Evolutionary conservation across 176 grass and related monocot species (phyloP), one percentile per base, ranked within the genome.

Genomic region (Aegilops sharonensis): DNA sequence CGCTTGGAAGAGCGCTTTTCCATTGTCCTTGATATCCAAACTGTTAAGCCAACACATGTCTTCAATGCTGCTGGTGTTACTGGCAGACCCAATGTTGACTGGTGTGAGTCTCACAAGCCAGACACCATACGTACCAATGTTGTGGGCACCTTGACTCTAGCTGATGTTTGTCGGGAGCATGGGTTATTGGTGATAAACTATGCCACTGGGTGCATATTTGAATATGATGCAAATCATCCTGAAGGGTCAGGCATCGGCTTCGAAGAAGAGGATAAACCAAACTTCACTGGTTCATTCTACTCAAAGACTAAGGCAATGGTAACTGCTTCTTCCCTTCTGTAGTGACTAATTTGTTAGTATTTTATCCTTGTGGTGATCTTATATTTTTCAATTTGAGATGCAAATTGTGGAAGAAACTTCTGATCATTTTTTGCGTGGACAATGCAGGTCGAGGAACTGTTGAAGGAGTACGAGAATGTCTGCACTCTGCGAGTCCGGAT

Each of bases 21-120:
- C 35, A 87, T 96, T 18, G 50, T 88, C 75, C 86, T 83, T 25
- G 94, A 93, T 78, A 86, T 96, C 71, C 87, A 88, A 77, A 92
- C 78, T 80, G 79, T 93, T 25, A 96, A 93, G 66, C 91, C 94
- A 80, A 94, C 94, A 77, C 94, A 96, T 91, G 89, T 96, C 52
- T 92, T 96, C 88, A 96, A 96, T 88, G 89, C 94, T 50, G 89
- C 91, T 81, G 94, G 91, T 72, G 94, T 92, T 72, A 94, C 87
- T 78, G 94, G 94, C 54, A 91, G 94, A 11, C 91, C 94, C 78
- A 96, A 93, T 91, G 94, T 96, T 85, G 94, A 96, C 52, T 96
- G 94, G 94, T 94, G 94, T 14, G 91, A 93, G 71, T 91, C 87
- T 12, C 94, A 96, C 89, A 96, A 96, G 56, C 85, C 87, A 1